These are phyloP conservation scores for Ascocoryne sarcoides DNA, from an alignment of 2,329 filamentous ascomycete species.

Conservation along the genomic window DNA sequence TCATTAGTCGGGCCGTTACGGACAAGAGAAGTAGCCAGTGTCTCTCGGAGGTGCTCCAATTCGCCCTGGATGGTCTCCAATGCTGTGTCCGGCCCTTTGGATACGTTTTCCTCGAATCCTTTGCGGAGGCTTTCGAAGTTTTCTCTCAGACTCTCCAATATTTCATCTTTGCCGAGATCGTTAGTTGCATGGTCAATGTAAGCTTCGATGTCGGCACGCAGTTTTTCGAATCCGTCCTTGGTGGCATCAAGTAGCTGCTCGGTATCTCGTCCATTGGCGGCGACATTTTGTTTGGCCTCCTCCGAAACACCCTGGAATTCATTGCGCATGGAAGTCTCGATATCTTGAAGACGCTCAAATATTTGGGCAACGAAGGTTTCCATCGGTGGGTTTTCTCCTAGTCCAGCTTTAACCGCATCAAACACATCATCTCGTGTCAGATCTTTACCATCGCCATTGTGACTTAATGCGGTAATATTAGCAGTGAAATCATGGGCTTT, in stretches of 20 bases:
- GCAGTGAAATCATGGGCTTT: conserved; percentile 42
- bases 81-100: conserved; percentile 39
- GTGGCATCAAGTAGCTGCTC: conserved; percentile 84
- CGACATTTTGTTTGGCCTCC: conserved; percentile 67
- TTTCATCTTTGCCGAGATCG: conserved; percentile 64
- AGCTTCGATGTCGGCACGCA: conserved; percentile 70
- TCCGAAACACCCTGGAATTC: conserved; percentile 54
- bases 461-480: conserved; percentile 48
- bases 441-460: conserved; percentile 46
- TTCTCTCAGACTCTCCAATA: conserved; percentile 58
- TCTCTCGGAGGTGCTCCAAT: conserved; percentile 51
- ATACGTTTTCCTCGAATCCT: conserved; percentile 48
- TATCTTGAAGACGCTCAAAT: conserved; percentile 51
- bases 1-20: conserved; percentile 37
- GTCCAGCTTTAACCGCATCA: conserved; percentile 48
- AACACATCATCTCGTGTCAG: conserved; percentile 46
- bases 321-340: conserved; percentile 49
- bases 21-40: conserved; percentile 43
- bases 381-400: conserved; percentile 38
- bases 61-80: conserved; percentile 48
- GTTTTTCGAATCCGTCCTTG: conserved; percentile 75
- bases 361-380: conserved; percentile 41
- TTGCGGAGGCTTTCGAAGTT: conserved; percentile 59
- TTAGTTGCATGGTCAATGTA: conserved; percentile 70
- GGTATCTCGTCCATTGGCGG: conserved; percentile 70